Evolutionary conservation across 2,329 filamentous ascomycete species (phyloP).

Genomic region (Neonectria magnoliae): DNA sequence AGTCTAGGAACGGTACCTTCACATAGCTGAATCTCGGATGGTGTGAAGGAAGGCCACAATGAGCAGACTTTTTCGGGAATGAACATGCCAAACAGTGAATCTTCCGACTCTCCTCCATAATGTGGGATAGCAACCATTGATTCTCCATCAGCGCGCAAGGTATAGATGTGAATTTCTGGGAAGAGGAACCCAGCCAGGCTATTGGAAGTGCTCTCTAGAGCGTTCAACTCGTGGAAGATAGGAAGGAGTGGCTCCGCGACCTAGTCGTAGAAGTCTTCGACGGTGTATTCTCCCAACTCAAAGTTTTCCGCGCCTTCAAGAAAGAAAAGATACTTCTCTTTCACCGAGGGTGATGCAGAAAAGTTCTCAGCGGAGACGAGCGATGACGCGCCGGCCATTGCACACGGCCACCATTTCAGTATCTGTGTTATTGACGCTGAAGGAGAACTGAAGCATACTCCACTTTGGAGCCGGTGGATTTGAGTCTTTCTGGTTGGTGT

Average conservation of each 20-base stretch:
- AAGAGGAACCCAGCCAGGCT: conserved; percentile 20
- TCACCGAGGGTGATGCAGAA: conserved; percentile 26
- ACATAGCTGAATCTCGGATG: conserved; percentile 18
- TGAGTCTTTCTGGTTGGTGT: neutral
- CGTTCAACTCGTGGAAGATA: too few relatives aligned
- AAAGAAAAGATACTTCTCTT: conserved; percentile 36
- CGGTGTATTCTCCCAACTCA: conserved; percentile 33
- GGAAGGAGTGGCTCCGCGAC: too few relatives aligned
- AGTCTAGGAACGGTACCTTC: neutral
- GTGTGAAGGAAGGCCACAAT: conserved; percentile 24
- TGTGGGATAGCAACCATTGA: conserved; percentile 15
- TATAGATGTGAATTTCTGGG: conserved; percentile 24
- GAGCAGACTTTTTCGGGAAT: conserved; percentile 21
- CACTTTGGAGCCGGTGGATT: neutral
- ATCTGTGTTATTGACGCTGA: conserved; percentile 26
- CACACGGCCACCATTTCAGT: conserved; percentile 31
- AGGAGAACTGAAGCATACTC: conserved; percentile 21
- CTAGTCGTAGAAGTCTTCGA: conserved; percentile 40
- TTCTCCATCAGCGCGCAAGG: conserved; percentile 19
- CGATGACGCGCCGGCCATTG: conserved; percentile 26
- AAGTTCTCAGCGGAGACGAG: conserved; percentile 34
- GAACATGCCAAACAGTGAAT: conserved; percentile 10
- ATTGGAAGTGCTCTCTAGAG: too few relatives aligned
- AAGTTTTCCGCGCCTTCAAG: conserved; percentile 5
- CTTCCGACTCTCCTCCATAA: neutral